These are phyloP conservation scores for Pyrus bretschneideri DNA, from an alignment of 306 rosid species.

Conservation along the genomic window DNA sequence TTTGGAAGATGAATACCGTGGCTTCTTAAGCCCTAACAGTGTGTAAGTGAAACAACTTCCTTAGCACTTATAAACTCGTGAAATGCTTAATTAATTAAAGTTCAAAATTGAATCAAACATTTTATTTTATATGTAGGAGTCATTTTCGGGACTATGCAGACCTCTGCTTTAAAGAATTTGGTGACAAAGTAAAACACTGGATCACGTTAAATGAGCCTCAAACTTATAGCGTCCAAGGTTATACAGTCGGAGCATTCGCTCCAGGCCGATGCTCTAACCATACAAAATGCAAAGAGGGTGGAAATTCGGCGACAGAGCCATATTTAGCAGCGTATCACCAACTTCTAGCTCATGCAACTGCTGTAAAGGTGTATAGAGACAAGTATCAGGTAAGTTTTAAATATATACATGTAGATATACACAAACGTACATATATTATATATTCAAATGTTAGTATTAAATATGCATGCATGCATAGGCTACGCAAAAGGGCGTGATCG, in stretches of 20 bases:
- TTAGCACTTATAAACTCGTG: too few relatives aligned
- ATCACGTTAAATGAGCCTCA: slow-evolving; percentile 60
- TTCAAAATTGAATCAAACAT: not conserved
- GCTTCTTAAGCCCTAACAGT: slow-evolving; percentile 41
- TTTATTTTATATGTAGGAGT: slow-evolving; percentile 7
- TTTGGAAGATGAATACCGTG: slow-evolving; percentile 49
- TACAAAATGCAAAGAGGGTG: slow-evolving; percentile 31
- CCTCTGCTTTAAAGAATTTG: slow-evolving; percentile 56
- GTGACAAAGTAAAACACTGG: slow-evolving; percentile 72
- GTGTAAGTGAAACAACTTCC: slow-evolving; percentile 27
- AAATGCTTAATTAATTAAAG: not conserved
- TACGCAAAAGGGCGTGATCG: slow-evolving; percentile 54
- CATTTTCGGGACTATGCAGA: slow-evolving; percentile 51
- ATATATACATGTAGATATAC: not conserved
- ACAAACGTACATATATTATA: too few relatives aligned
- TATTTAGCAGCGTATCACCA: slow-evolving; percentile 42
- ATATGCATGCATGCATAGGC: not conserved
- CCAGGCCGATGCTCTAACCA: slow-evolving; percentile 49
- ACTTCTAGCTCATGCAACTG: slow-evolving; percentile 61
- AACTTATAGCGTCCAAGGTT: slow-evolving; percentile 17
- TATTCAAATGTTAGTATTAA: not conserved
- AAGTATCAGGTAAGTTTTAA: slow-evolving; percentile 36
- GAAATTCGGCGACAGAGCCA: slow-evolving; percentile 48
- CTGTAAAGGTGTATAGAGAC: slow-evolving; percentile 35
- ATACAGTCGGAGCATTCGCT: slow-evolving; percentile 35